Percentiles rank a stretch among this genome's conserved stretches.
These are phyloP conservation scores for Candida sakaeoensis DNA, from an alignment of 805 yeast species.

Conservation along the genomic window DNA sequence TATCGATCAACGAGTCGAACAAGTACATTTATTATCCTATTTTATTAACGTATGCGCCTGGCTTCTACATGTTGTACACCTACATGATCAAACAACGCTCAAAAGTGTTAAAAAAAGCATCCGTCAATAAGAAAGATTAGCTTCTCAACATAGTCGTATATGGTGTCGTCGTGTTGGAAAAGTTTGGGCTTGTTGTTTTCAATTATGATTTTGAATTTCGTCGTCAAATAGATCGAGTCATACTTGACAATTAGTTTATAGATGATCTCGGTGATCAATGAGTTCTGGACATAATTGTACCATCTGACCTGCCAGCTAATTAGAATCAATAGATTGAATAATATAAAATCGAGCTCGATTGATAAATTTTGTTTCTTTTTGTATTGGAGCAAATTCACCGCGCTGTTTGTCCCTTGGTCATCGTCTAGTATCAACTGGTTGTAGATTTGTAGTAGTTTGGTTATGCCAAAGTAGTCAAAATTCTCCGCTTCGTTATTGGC, in stretches of 20 bases:
- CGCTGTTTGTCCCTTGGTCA: slow-evolving; percentile 21
- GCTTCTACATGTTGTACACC: slow-evolving; percentile 76
- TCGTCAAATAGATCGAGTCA: slow-evolving; percentile 38
- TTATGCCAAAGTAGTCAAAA: slow-evolving; percentile 60
- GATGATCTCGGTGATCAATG: slow-evolving; percentile 41
- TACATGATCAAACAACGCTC: slow-evolving; percentile 88
- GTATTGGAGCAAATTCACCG: no score
- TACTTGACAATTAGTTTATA: slow-evolving; percentile 38
- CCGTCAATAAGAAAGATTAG: slow-evolving; percentile 12
- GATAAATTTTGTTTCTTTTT: background rate
- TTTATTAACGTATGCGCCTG: slow-evolving; percentile 75
- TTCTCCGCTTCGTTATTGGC: slow-evolving; percentile 47
- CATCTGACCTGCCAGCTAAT: slow-evolving; percentile 64
- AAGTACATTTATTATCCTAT: slow-evolving; percentile 51
- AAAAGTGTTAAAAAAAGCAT: slow-evolving; percentile 55
- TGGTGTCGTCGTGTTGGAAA: slow-evolving; percentile 30
- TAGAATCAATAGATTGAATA: slow-evolving; percentile 41
- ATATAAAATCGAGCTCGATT: slow-evolving; percentile 29
- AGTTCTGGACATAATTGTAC: slow-evolving; percentile 52
- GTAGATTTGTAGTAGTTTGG: slow-evolving; percentile 46
- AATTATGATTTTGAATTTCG: slow-evolving; percentile 37
- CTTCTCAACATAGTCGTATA: slow-evolving; percentile 27
- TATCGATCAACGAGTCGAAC: slow-evolving; percentile 70
- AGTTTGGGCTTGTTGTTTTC: slow-evolving; percentile 22
- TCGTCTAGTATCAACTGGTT: slow-evolving; percentile 36